Conservation (phyloP, 148 eudicot species). For the Selenicereus undatus region DNA sequence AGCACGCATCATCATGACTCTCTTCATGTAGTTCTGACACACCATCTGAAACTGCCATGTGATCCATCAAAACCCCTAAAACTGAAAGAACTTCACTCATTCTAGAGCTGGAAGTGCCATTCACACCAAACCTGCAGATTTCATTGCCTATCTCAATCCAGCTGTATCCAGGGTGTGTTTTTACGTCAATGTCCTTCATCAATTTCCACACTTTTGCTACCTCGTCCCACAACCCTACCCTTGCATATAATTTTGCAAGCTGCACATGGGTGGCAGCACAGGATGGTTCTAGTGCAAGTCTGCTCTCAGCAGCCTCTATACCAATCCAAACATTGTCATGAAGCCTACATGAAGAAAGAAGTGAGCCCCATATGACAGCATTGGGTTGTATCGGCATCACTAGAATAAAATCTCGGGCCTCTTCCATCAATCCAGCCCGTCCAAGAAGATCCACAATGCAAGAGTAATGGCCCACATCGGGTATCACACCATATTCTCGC, state of each 20-base stretch:
- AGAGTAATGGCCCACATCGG: conserved; percentile 39
- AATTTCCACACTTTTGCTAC: conserved; percentile 40
- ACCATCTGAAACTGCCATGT: conserved; percentile 21
- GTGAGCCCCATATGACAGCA: conserved; percentile 44
- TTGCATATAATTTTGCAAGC: conserved; percentile 45
- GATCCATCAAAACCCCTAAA: conserved; percentile 32
- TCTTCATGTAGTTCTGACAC: conserved; percentile 15
- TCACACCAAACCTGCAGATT: conserved; percentile 32
- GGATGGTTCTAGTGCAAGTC: conserved; percentile 45
- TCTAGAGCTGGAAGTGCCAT: conserved; percentile 27
- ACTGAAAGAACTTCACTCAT: conserved; percentile 30
- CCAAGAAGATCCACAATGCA: conserved; percentile 53
- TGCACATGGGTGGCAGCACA: conserved; percentile 48
- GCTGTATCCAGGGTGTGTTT: conserved; percentile 41
- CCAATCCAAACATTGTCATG: conserved; percentile 45
- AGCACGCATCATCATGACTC: conserved; percentile 5
- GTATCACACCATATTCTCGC: conserved; percentile 26
- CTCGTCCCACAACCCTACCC: conserved; percentile 40
- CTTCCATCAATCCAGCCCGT: conserved; percentile 37
- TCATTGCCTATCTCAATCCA: conserved; percentile 41
- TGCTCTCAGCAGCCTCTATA: conserved; percentile 45
- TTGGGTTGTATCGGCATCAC: conserved; percentile 40
- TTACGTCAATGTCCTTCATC: conserved; percentile 37
- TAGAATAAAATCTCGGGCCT: conserved; percentile 32
- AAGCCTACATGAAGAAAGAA: conserved; percentile 44